phyloP scores from a whole-genome alignment of 805 yeast species.

The Wickerhamiella occidentalis region DNA sequence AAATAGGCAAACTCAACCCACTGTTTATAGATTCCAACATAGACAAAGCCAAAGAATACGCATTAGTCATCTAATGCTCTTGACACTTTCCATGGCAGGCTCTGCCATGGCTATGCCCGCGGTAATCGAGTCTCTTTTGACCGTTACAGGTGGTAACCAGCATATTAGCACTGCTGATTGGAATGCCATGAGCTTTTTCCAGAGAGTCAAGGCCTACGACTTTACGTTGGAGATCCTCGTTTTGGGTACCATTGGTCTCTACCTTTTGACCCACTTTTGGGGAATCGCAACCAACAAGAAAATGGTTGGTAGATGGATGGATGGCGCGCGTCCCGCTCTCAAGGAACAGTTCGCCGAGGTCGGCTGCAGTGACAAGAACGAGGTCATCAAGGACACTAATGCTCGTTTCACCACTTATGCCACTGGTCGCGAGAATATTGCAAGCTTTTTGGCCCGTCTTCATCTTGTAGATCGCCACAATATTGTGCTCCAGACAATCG shows the following conservation, averaged over 20 bases:
- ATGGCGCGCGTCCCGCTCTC: constrained; percentile 40
- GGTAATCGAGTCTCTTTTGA: constrained; percentile 1
- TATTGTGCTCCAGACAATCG: constrained; percentile 52
- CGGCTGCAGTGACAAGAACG: constrained; percentile 33
- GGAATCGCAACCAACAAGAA: constrained; percentile 52
- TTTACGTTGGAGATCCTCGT: constrained; percentile 68
- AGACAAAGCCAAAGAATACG: too few relatives aligned
- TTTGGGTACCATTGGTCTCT: constrained; percentile 37
- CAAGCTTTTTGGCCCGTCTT: constrained; percentile 47
- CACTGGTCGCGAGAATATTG: constrained; percentile 74
- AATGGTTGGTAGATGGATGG: constrained; percentile 43
- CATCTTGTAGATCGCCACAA: constrained; percentile 72
- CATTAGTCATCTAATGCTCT: constrained; percentile 3
- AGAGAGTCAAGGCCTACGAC: constrained; percentile 50
- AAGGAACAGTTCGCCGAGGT: constrained; percentile 65
- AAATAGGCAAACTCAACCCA: too few relatives aligned
- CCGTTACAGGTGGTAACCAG: constrained; percentile 13
- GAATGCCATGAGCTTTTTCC: constrained; percentile 41
- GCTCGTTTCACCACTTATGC: constrained; percentile 62
- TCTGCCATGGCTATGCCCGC: constrained; percentile 8
- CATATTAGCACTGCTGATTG: constrained; percentile 37
- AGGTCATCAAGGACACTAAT: constrained; percentile 49
- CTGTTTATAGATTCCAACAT: too few relatives aligned
- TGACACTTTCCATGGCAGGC: constrained; percentile 2
- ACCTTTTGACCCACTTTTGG: constrained; percentile 39